Evolutionary conservation across 2,329 filamentous ascomycete species (phyloP), one percentile per base, ranked within the genome.

Genomic region (Fusarium anthophilum): DNA sequence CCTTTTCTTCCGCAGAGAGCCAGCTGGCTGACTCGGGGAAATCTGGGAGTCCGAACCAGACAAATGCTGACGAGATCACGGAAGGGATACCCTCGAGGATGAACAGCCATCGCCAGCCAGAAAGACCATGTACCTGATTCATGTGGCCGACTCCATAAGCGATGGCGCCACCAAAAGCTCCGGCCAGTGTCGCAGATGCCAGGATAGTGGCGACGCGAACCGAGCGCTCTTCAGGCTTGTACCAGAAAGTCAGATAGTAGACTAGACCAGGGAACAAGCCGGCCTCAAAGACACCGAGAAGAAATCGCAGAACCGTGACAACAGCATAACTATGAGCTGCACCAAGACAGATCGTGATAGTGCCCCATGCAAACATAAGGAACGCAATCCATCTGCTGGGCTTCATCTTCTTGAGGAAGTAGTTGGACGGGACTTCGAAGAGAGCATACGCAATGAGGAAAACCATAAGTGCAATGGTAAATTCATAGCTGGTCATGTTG

Each of bases 131-230:
- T 1, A 88, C 82, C 6, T 88, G 86, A 69, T 93, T 90, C 88
- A 94, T 91, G 75, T 91, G 89, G 0, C 91, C 90, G 59, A 94
- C 91, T 0, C 86, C 91, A 63, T 91, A 93, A 0, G 92, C 92
- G 8, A 94, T 87, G 1, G 93, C 86, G 3, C 92, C 92, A 4
- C 92, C 91, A 72, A 90, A 93, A 3, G 92, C 92, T 8, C 92
- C 92, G 0, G 91, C 91, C 1, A 93, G 83, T 0, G 92, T 92
- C 3, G 91, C 90, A 17, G 86, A 88, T 20, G 90, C 88, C 70
- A 94, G 90, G 1, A 94, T 87, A 64, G 92, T 90, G 6, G 91
- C 91, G 3, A 93, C 89, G 5, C 80, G 87, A 10, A 93, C 81
- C 3, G 91, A 91, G 12, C 92, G 86, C 81, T 94, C 92, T n/a